A percentile compares a stretch with the other conserved stretches of the same genome.
Evolutionary conservation across 805 yeast genomes (phyloP).

Genomic region (Saccharomyces jurei): DNA sequence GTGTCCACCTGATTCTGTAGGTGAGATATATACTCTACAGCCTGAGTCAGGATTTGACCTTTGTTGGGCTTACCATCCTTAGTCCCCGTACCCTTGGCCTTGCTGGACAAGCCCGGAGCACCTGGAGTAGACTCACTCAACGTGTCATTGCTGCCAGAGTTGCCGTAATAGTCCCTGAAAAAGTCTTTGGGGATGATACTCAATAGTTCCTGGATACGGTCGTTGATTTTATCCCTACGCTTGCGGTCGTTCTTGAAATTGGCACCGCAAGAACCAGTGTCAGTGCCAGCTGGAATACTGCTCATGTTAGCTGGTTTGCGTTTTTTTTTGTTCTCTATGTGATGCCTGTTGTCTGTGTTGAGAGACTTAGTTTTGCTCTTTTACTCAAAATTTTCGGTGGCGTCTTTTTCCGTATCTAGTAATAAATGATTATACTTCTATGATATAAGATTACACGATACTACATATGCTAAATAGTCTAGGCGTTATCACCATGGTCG

Average conservation of each 20-base stretch:
- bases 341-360: not conserved
- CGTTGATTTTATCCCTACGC: conserved; percentile 51
- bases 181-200: conserved; percentile 38
- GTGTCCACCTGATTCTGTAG: conserved; percentile 69
- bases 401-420: not conserved
- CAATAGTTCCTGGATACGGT: conserved; percentile 46
- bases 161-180: conserved; percentile 33
- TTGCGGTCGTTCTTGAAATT: conserved; percentile 32
- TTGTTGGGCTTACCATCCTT: conserved; percentile 81
- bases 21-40: conserved; percentile 62
- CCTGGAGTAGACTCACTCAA: conserved; percentile 5
- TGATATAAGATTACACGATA: not conserved
- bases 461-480: not conserved
- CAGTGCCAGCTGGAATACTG: not conserved
- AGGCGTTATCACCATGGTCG: not conserved
- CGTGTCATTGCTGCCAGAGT: conserved; percentile 3
- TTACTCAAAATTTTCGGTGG: not conserved
- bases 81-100: conserved; percentile 50
- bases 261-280: not conserved
- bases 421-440: not conserved
- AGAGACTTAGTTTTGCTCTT: not conserved
- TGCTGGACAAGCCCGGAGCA: conserved; percentile 1
- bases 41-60: conserved; percentile 69
- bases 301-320: not conserved
- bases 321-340: not conserved